These are phyloP conservation scores for Suillus americanus DNA, from an alignment of 768 basidiomycete species.

Conservation along the genomic window DNA sequence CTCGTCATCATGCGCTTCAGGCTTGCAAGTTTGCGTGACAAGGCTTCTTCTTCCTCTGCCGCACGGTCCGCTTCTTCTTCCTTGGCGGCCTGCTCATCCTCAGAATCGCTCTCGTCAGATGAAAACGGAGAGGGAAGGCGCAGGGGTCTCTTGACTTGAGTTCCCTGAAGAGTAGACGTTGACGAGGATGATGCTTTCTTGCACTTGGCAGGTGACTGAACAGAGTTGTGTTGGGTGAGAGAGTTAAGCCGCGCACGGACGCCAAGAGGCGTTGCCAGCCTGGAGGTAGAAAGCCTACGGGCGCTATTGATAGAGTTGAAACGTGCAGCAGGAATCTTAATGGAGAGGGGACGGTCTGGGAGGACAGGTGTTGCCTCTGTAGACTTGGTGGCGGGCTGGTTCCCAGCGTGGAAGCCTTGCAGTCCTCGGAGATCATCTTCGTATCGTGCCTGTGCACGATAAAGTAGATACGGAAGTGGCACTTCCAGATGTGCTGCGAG, in stretches of 20 bases:
- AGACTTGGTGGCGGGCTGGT: slow-evolving; percentile 25
- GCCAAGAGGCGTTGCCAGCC: slow-evolving; percentile 53
- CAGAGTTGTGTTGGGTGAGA: slow-evolving; percentile 50
- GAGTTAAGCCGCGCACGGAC: slow-evolving; percentile 75
- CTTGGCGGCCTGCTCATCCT: slow-evolving; percentile 48
- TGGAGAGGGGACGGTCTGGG: slow-evolving; percentile 7
- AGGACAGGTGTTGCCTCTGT: slow-evolving; percentile 16
- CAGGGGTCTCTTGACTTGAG: slow-evolving; percentile 35
- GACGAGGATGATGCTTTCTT: slow-evolving; percentile 65
- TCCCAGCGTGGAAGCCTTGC: slow-evolving; percentile 55
- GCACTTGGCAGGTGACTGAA: slow-evolving; percentile 34
- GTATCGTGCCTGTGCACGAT: slow-evolving; percentile 79
- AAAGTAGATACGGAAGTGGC: slow-evolving; percentile 81
- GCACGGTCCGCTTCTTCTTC: slow-evolving; percentile 71
- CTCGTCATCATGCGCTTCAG: slow-evolving; percentile 73
- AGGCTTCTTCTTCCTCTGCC: slow-evolving; percentile 64
- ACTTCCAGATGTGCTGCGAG: slow-evolving; percentile 78
- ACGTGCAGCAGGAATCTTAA: slow-evolving; percentile 5
- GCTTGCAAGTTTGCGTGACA: slow-evolving; percentile 67
- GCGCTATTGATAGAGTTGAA: slow-evolving; percentile 7
- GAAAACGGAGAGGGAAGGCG: slow-evolving; percentile 52
- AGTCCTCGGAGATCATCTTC: slow-evolving; percentile 83
- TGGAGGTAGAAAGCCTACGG: slow-evolving; percentile 37
- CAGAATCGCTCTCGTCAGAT: slow-evolving; percentile 61
- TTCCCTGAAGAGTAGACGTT: slow-evolving; percentile 64